phyloP scores from a whole-genome alignment of 192 early-diverging fungal genomes.

The Backusella liffmaniae region DNA sequence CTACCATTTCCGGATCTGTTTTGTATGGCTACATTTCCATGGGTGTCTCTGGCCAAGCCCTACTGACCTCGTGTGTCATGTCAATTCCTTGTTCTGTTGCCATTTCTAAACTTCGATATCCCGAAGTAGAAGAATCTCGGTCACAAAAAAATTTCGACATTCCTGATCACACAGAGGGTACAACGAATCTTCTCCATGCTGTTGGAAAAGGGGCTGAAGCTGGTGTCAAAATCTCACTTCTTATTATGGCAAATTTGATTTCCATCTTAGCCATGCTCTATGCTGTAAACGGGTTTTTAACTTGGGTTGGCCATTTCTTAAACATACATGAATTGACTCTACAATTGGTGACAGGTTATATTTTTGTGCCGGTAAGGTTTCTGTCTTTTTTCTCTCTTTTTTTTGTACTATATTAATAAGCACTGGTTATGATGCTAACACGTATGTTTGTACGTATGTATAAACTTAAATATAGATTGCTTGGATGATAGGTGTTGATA shows the following conservation, averaged over 20 bases:
- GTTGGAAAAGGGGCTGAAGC: slow-evolving; percentile 79
- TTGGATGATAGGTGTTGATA: slow-evolving; percentile 50
- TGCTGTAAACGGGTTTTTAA: slow-evolving; percentile 65
- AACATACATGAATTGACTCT: slow-evolving; percentile 57
- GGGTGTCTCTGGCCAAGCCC: slow-evolving; percentile 61
- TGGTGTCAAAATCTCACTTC: slow-evolving; percentile 72
- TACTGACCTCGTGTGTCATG: slow-evolving; percentile 91
- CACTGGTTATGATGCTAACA: not conserved
- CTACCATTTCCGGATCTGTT: slow-evolving; percentile 86
- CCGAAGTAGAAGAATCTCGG: slow-evolving; percentile 78
- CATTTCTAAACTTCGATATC: slow-evolving; percentile 84
- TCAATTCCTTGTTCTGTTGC: slow-evolving; percentile 84
- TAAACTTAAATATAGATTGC: slow-evolving; percentile 39
- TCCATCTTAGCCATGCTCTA: slow-evolving; percentile 72
- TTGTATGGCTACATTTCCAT: slow-evolving; percentile 71
- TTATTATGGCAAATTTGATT: slow-evolving; percentile 77
- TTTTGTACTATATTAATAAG: not conserved
- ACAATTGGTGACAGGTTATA: slow-evolving; percentile 69
- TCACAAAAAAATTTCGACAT: slow-evolving; percentile 65
- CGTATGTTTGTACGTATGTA: not conserved
- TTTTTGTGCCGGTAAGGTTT: slow-evolving; percentile 60
- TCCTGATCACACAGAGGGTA: slow-evolving; percentile 56
- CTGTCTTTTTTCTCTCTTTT: not conserved
- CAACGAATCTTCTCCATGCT: slow-evolving; percentile 77
- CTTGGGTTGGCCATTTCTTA: slow-evolving; percentile 70